Evolutionary conservation across 768 basidiomycete species (phyloP), one percentile per base, ranked within the genome.

Genomic region (Lepiota venenata): DNA sequence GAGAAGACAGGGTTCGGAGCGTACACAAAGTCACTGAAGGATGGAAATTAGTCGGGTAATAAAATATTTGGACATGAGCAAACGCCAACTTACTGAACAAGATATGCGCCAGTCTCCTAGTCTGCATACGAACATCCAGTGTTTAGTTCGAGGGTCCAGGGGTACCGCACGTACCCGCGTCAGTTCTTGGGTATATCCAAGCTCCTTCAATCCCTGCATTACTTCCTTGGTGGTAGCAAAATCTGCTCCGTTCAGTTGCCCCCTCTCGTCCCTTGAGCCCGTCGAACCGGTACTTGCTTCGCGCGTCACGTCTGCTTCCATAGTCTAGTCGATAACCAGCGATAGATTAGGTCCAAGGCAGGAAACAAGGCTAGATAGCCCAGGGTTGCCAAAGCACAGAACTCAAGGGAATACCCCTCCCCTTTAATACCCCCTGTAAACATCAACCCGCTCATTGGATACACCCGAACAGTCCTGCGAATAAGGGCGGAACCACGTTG

Each of bases 181-280:
- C 66, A 84, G 70, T 59, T 83, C 80, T 56, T 83, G 79, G 47
- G 71, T 69, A 64, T 84, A 84, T 1, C 82, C 82, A 46, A 84
- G 67, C 53, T 75, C 73, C 62, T 81, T 68, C n/a, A 81, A 61
- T 25, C 70, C 73, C 52, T 72, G 63, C 6, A 58, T 61, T 21
- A 61, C 68, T 20, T 52, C 48, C 39, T 62, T 51, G n/a, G 55
- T 57, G 35, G 39, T 11, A 25, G 8, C n/a, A 27, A 21, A 38
- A 6, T 16, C 11, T 18, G 12, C 12, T 37, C 44, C 14, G 20
- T 48, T 18, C 25, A 42, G 22, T 15, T 22, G 2, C 20, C 37
- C 29, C 7, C 29, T 16, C 16, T 15, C 41, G 16, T 18, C 27
- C 11, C 18, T n/a, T 3, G 22, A 45, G 14, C 14, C 22, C 14